These are phyloP conservation scores for Leccinum ponderosum DNA, from an alignment of 1,284 basidiomycete species.

Conservation along the genomic window DNA sequence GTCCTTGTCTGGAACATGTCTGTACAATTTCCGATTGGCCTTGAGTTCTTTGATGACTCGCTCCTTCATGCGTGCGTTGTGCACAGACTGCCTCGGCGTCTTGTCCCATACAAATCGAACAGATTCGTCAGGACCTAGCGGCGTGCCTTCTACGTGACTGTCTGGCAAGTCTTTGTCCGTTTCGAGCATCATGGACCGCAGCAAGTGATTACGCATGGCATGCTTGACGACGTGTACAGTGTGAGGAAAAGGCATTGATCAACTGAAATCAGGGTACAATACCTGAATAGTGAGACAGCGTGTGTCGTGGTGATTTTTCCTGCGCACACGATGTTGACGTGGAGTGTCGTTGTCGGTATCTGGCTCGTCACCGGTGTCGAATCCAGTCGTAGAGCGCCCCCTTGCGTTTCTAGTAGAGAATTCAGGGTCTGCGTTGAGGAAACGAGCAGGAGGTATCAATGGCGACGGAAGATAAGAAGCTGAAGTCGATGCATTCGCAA, in stretches of 20 bases:
- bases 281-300: constrained; percentile 68
- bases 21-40: constrained; percentile 53
- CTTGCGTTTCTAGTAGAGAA: constrained; percentile 22
- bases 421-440: constrained; percentile 22
- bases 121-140: constrained; percentile 45
- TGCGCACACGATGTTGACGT: constrained; percentile 40
- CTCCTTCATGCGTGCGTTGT: constrained; percentile 69
- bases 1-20: constrained; percentile 62
- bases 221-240: constrained; percentile 42
- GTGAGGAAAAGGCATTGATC: constrained; percentile 5
- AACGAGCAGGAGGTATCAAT: constrained; percentile 19
- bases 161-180: constrained; percentile 60
- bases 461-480: constrained; percentile 13
- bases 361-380: constrained; percentile 40
- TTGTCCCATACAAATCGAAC: constrained; percentile 77
- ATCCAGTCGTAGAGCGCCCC: constrained; percentile 37
- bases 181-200: constrained; percentile 56
- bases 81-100: constrained; percentile 67
- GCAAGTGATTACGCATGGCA: constrained; percentile 65
- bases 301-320: constrained; percentile 59
- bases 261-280: constrained; percentile 12
- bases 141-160: constrained; percentile 53
- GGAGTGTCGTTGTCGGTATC: constrained; percentile 38
- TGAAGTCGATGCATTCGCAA: constrained; percentile 9
- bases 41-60: constrained; percentile 61